These are phyloP conservation scores for Dioscorea alata DNA, from an alignment of 106 monocot species.

Conservation along the genomic window DNA sequence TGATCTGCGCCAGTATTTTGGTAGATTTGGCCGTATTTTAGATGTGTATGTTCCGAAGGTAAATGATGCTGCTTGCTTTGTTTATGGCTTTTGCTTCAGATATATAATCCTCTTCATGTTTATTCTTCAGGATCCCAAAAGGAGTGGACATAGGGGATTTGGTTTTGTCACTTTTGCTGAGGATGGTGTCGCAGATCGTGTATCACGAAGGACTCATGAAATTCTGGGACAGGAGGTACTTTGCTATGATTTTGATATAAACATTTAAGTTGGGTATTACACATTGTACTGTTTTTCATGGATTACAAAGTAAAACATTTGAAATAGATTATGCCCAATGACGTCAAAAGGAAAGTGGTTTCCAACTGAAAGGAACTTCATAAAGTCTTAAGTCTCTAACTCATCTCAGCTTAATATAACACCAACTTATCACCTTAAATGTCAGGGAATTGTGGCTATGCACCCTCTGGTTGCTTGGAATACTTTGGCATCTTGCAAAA, in stretches of 20 bases:
- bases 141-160: constrained; percentile 90
- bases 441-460: too few species aligned
- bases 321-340: too few species aligned
- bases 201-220: constrained; percentile 87
- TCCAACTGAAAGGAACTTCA: too few species aligned
- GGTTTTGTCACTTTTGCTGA: constrained; percentile 99
- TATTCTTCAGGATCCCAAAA: constrained; percentile 78
- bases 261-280: too few species aligned
- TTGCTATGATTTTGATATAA: not conserved
- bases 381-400: too few species aligned
- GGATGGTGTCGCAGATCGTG: constrained; percentile 94
- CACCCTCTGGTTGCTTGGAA: too few species aligned
- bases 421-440: too few species aligned
- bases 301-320: too few species aligned
- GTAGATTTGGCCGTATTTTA: constrained; percentile 83
- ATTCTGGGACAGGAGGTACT: constrained; percentile 95
- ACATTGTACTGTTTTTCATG: too few species aligned
- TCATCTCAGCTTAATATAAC: too few species aligned
- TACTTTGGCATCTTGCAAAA: too few species aligned
- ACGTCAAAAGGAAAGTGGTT: too few species aligned
- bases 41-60: constrained; percentile 99
- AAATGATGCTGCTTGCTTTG: constrained; percentile 4
- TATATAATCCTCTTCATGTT: constrained; percentile 3
- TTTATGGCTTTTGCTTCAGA: not conserved
- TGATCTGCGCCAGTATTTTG: constrained; percentile 84